Conservation (phyloP, 768 basidiomycete species). For the Pholiota molesta region DNA sequence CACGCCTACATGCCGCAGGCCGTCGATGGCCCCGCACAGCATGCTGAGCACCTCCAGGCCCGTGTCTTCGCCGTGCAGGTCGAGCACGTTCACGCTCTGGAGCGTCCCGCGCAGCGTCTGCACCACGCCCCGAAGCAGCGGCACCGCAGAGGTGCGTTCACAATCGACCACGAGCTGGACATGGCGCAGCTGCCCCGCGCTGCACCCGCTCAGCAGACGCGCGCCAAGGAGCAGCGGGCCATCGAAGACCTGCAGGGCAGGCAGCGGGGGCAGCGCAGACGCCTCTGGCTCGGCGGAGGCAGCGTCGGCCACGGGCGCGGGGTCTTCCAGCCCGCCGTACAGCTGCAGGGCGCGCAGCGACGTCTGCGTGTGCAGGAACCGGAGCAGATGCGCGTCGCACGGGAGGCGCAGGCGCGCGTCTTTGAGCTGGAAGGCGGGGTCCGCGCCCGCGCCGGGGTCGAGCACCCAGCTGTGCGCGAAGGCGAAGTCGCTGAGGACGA, state of each 20-base stretch:
- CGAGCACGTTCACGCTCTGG: conserved; percentile 30
- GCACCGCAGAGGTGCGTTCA: conserved; percentile 29
- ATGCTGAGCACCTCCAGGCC: conserved; percentile 21
- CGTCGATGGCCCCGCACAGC: conserved; percentile 25
- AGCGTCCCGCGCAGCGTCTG: conserved; percentile 26
- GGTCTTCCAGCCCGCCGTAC: conserved; percentile 27
- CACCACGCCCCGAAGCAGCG: conserved; percentile 34
- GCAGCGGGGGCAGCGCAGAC: conserved; percentile 27
- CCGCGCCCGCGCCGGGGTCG: conserved; percentile 29
- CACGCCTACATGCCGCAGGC: conserved; percentile 30
- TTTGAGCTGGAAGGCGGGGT: conserved; percentile 40
- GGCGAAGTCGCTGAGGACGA: conserved; percentile 44
- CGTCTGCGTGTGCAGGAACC: conserved; percentile 52
- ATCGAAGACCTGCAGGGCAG: conserved; percentile 45
- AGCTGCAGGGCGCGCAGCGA: conserved; percentile 42
- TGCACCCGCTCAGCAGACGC: conserved; percentile 39
- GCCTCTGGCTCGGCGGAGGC: conserved; percentile 7
- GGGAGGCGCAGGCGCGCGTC: conserved; percentile 46
- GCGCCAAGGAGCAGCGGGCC: conserved; percentile 44
- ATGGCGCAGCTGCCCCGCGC: conserved; percentile 33
- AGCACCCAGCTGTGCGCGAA: conserved; percentile 49
- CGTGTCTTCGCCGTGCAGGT: conserved; percentile 29
- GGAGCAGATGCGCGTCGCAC: conserved; percentile 50
- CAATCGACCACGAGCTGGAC: conserved; percentile 47
- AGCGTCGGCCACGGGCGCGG: background rate